phyloP scores from a whole-genome alignment of 805 yeast species.

The Cyberlindnera americana region DNA sequence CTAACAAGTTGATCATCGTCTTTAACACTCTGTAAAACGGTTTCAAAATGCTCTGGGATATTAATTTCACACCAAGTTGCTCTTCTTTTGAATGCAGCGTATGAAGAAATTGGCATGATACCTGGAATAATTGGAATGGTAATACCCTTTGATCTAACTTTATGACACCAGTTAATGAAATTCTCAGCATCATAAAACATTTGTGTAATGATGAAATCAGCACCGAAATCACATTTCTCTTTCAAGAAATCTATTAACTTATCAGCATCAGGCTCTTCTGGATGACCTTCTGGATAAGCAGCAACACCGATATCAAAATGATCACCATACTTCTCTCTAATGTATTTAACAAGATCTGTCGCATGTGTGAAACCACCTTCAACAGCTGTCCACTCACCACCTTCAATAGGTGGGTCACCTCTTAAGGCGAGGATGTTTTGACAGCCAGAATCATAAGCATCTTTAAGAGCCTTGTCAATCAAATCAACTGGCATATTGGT shows the following conservation, averaged over 20 bases:
- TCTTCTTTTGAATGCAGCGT: slow-evolving; percentile 87
- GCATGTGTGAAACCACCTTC: slow-evolving; percentile 89
- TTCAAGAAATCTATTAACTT: slow-evolving; percentile 60
- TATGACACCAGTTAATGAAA: slow-evolving; percentile 77
- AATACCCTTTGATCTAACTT: slow-evolving; percentile 68
- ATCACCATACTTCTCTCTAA: slow-evolving; percentile 65
- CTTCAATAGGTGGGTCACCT: slow-evolving; percentile 90
- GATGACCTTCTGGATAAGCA: slow-evolving; percentile 97
- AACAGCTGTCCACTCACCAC: slow-evolving; percentile 37
- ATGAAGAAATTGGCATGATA: slow-evolving; percentile 97
- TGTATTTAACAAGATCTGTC: slow-evolving; percentile 76
- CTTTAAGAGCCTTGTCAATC: slow-evolving; percentile 79
- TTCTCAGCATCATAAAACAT: slow-evolving; percentile 93
- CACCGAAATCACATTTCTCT: slow-evolving; percentile 92
- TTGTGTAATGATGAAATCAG: slow-evolving; percentile 90
- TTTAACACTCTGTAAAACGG: slow-evolving; percentile 71
- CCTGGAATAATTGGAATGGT: slow-evolving; percentile 92
- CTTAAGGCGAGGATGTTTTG: slow-evolving; percentile 91
- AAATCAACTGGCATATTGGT: slow-evolving; percentile 84
- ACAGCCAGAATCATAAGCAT: slow-evolving; percentile 89
- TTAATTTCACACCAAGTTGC: slow-evolving; percentile 90
- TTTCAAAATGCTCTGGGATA: slow-evolving; percentile 71
- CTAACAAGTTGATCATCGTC: slow-evolving; percentile 90
- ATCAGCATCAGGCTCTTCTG: slow-evolving; percentile 63
- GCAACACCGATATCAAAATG: slow-evolving; percentile 95